Evolutionary conservation across 129 eudicot genomes (phyloP).

Genomic region (Chrysanthemum lavandulifolium): DNA sequence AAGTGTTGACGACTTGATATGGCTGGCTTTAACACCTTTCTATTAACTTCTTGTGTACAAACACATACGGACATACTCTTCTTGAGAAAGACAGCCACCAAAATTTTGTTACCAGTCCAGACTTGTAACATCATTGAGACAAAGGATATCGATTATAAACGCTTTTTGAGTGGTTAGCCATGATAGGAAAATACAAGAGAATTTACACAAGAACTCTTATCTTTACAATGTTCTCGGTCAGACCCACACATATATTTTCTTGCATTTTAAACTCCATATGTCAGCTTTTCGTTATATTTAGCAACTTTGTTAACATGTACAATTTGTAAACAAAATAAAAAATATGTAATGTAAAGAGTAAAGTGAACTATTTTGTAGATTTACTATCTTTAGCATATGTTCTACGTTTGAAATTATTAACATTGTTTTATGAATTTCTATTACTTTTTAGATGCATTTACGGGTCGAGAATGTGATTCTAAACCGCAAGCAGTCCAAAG

Average conservation of each 20-base stretch:
- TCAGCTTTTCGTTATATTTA: no score
- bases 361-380: neutral
- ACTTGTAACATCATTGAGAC: neutral
- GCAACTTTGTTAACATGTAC: neutral
- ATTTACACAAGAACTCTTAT: neutral
- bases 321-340: no score
- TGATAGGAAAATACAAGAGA: neutral
- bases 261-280: no score
- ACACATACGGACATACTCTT: conserved; percentile 27
- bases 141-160: conserved; percentile 1
- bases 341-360: no score
- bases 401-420: neutral
- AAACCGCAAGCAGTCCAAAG: conserved; percentile 34
- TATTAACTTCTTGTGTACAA: conserved; percentile 3
- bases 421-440: neutral
- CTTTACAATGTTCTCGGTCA: neutral
- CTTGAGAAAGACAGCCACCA: conserved; percentile 21
- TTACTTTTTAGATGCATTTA: conserved; percentile 33
- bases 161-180: neutral
- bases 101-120: neutral
- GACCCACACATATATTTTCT: neutral
- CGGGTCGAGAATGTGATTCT: conserved; percentile 40
- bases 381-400: neutral
- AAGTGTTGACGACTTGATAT: neutral
- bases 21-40: neutral